phyloP scores from a whole-genome alignment of 2,329 filamentous ascomycete species.

The Orbilia brochopaga region DNA sequence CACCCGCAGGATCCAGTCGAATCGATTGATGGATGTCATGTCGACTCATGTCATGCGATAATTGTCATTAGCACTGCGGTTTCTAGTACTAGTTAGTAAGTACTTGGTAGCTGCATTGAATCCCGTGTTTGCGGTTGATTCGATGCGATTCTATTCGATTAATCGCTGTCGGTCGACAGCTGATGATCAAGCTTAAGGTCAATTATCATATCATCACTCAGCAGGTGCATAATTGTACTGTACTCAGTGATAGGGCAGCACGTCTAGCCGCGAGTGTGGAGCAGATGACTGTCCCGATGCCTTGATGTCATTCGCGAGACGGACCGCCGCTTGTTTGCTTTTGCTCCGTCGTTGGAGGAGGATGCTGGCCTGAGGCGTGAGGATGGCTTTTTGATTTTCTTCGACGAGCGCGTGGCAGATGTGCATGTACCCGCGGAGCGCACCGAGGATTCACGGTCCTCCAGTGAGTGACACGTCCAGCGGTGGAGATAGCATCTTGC shows the following conservation, averaged over 20 bases:
- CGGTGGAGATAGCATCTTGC: no score
- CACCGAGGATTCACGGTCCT: no score
- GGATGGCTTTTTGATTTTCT: no score
- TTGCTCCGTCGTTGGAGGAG: background rate
- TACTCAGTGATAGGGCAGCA: constrained; percentile 7
- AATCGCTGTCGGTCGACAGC: background rate
- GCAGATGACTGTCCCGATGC: constrained; percentile 29
- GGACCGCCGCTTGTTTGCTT: constrained; percentile 6
- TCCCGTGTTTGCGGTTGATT: no score
- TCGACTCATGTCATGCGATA: constrained; percentile 28
- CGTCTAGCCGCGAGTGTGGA: constrained; percentile 47
- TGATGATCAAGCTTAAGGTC: background rate
- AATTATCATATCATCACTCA: constrained; percentile 1
- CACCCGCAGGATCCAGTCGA: constrained; percentile 1
- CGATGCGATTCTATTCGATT: background rate
- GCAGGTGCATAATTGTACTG: constrained; percentile 14
- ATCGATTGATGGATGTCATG: constrained; percentile 19
- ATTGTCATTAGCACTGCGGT: constrained; percentile 17
- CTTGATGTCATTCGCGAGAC: no score
- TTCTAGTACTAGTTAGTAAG: no score
- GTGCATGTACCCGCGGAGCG: no score
- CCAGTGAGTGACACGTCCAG: no score
- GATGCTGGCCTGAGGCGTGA: no score
- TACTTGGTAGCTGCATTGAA: no score
- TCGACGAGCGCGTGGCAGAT: no score